Evolutionary conservation across 2,329 filamentous ascomycete species (phyloP), one percentile per base, ranked within the genome.

Genomic region (Curvularia spicifera): DNA sequence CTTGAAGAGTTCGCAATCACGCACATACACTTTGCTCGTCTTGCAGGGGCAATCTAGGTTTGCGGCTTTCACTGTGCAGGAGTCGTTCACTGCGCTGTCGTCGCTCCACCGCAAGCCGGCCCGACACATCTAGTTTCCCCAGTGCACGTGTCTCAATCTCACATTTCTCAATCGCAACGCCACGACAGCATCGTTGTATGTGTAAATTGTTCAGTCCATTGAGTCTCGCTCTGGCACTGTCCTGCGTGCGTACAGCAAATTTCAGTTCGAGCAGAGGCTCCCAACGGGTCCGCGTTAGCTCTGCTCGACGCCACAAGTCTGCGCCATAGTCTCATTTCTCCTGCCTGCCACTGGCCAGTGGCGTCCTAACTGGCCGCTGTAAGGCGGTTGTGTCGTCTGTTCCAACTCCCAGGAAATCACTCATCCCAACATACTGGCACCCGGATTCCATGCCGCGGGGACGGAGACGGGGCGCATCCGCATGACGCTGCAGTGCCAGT

Each of bases 401-500:
- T 9, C 28, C 51, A 48, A 24, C 24, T 18, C 40, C 39, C n/a
- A 47, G 33, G 50, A n/a, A 53, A 28, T 28, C 15, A 8, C 31
- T 33, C 40, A 31, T 51, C 48, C 60, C 60, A 54, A 56, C 26
- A 44, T 47, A 51, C 53, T 50, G 51, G 57, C 50, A 33, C 51
- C 26, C 57, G 57, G 54, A 39, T 28, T 45, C 24, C 39, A 15
- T n/a, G 24, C 49, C 52, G 56, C 29, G 52, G 51, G 54, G 50
- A 58, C 49, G 57, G 57, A 51, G 51, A 44, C 42, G 42, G 54
- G 51, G 48, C 60, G 60, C 29, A 39, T 44, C 53, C 49, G 50
- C 47, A 45, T 40, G 52, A 53, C 44, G 56, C 51, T 47, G 51
- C 42, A 29, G 33, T 60, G 45, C 51, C 42, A 24, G 18, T 60